These are phyloP conservation scores for Thelonectria discophora DNA, from an alignment of 2,329 filamentous ascomycete species.

Conservation along the genomic window DNA sequence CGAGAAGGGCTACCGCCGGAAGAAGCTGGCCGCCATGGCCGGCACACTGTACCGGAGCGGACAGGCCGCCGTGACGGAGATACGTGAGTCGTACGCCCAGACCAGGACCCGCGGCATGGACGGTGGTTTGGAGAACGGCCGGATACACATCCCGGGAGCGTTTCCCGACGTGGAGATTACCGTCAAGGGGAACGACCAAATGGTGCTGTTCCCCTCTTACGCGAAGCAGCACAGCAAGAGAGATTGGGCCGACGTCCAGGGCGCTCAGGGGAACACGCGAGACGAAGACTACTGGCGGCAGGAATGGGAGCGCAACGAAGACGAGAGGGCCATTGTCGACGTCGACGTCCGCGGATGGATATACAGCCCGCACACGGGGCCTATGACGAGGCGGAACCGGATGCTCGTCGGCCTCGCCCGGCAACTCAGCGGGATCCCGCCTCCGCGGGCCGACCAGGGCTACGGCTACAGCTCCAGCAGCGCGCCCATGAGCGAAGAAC, in stretches of 20 bases:
- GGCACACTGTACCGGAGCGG: conserved; percentile 66
- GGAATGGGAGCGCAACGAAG: conserved; percentile 82
- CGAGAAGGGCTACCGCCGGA: conserved; percentile 77
- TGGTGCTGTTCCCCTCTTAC: conserved; percentile 96
- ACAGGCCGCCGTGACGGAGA: conserved; percentile 65
- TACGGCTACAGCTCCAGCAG: conserved; percentile 32
- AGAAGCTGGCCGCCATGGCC: conserved; percentile 75
- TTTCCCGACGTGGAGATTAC: conserved; percentile 89
- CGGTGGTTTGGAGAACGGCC: conserved; percentile 42
- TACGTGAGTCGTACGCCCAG: conserved; percentile 67
- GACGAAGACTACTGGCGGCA: conserved; percentile 79
- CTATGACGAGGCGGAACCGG: conserved; percentile 86
- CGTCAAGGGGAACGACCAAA: conserved; percentile 83
- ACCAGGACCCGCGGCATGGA: conserved; percentile 52
- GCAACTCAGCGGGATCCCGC: conserved; percentile 85
- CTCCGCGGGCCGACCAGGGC: conserved; percentile 60
- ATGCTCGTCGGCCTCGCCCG: conserved; percentile 86
- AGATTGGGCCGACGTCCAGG: conserved; percentile 47
- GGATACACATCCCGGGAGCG: conserved; percentile 70
- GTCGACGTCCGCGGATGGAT: conserved; percentile 97
- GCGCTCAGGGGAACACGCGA: conserved; percentile 54
- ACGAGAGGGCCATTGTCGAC: conserved; percentile 87
- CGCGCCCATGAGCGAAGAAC: conserved; percentile 54
- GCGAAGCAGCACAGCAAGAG: conserved; percentile 74
- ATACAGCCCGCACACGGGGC: conserved; percentile 84